These are phyloP conservation scores for Pestalotiopsis sp. DNA, from an alignment of 2,329 filamentous ascomycete genomes.

Conservation along the genomic window DNA sequence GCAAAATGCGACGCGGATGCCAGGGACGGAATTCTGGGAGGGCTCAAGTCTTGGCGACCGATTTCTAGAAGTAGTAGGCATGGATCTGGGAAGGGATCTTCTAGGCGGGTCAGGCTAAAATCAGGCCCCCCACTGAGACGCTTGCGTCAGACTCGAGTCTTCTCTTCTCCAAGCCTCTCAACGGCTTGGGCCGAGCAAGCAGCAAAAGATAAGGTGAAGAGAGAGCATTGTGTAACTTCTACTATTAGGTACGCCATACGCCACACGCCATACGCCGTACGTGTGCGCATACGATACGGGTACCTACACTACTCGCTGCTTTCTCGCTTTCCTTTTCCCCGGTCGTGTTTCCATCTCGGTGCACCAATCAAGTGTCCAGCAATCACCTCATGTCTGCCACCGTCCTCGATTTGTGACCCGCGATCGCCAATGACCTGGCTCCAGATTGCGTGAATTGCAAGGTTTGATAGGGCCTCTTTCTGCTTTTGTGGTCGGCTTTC, in stretches of 20 bases:
- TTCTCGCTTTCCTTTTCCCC: neutral
- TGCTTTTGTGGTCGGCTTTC: neutral
- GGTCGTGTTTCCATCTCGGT: neutral
- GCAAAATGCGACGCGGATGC: neutral
- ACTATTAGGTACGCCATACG: neutral
- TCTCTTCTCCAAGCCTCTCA: neutral
- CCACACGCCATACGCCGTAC: neutral
- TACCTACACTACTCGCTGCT: neutral
- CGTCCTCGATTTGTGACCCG: neutral
- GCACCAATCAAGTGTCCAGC: neutral
- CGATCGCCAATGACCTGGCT: neutral
- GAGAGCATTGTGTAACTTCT: neutral
- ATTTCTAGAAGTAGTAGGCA: neutral
- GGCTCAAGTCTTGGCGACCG: slow-evolving; percentile 4
- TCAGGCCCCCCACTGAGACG: neutral
- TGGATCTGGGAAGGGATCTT: neutral
- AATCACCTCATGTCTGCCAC: neutral
- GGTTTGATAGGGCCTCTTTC: neutral
- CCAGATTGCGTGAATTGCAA: neutral
- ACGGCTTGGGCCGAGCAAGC: neutral
- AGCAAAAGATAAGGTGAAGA: neutral
- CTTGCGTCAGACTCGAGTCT: slow-evolving; percentile 2
- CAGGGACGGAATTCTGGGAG: neutral
- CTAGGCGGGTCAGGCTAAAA: neutral
- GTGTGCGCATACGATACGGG: neutral